phyloP scores from a whole-genome alignment of 1,284 basidiomycete genomes.

The Rugosomyces carneus region DNA sequence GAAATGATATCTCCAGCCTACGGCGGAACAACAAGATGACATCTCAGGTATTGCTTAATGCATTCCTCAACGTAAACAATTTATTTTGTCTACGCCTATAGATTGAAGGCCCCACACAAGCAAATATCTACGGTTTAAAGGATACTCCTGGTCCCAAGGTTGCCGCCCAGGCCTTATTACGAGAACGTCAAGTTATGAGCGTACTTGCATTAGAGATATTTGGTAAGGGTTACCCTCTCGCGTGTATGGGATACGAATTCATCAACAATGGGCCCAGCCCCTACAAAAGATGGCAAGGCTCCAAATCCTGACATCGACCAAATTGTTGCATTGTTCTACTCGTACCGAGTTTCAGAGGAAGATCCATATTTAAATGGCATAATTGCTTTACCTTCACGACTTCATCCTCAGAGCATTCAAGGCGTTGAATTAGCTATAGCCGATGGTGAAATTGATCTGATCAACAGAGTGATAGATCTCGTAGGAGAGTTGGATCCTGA shows the following conservation, averaged over 20 bases:
- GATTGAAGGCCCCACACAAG: conserved; percentile 77
- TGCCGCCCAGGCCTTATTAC: conserved; percentile 32
- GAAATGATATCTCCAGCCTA: conserved; percentile 13
- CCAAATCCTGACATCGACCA: conserved; percentile 71
- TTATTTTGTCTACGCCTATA: conserved; percentile 24
- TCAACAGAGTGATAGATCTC: conserved; percentile 76
- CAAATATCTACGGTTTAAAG: conserved; percentile 63
- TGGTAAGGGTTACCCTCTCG: conserved; percentile 39
- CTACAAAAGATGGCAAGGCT: conserved; percentile 54
- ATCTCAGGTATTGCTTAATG: conserved; percentile 44
- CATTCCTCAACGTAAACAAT: neutral
- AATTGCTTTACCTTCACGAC: conserved; percentile 45
- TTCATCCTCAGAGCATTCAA: conserved; percentile 36
- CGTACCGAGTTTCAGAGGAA: conserved; percentile 26
- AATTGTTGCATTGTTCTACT: conserved; percentile 58
- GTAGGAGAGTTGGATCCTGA: conserved; percentile 85
- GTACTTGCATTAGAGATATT: conserved; percentile 82
- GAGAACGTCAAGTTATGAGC: conserved; percentile 75
- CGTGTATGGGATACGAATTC: conserved; percentile 1
- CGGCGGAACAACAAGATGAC: conserved; percentile 24
- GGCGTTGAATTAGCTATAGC: conserved; percentile 46
- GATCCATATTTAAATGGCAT: conserved; percentile 42
- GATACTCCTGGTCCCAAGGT: conserved; percentile 37
- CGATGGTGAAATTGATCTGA: conserved; percentile 72
- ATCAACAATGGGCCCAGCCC: conserved; percentile 42